phyloP scores from a whole-genome alignment of 345 rosid species.

The Erucastrum elatum region DNA sequence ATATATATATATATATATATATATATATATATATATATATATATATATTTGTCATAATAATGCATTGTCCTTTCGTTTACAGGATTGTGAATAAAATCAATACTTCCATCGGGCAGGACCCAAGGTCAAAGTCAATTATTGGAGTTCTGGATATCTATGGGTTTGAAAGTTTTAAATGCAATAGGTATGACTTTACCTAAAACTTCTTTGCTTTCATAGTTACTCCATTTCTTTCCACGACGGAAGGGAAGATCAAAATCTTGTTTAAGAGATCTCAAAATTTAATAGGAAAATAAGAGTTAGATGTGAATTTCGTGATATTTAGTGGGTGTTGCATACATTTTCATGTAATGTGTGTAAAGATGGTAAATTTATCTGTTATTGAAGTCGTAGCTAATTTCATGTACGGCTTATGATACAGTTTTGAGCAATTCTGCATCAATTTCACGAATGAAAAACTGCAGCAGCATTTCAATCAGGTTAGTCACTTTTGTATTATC shows the following conservation, averaged over 20 bases:
- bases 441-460: constrained; percentile 91
- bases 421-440: constrained; percentile 42
- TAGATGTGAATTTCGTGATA: background rate
- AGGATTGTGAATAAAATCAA: constrained; percentile 94
- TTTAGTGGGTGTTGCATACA: constrained; percentile 8
- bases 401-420: constrained; percentile 36
- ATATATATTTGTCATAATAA: constrained; percentile 18
- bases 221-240: constrained; percentile 16
- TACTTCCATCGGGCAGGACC: constrained; percentile 90
- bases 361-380: constrained; percentile 10
- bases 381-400: constrained; percentile 14
- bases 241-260: background rate
- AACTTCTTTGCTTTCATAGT: constrained; percentile 16
- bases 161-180: constrained; percentile 87
- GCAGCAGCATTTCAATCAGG: constrained; percentile 97
- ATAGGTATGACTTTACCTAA: constrained; percentile 54
- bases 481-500: constrained; percentile 18
- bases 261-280: constrained; percentile 4
- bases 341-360: constrained; percentile 8
- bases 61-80: constrained; percentile 27
- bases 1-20: too few relatives aligned
- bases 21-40: too few relatives aligned
- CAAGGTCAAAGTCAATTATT: constrained; percentile 67
- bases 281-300: background rate
- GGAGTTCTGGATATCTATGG: constrained; percentile 98